Base-by-base conservation (phyloP, 2,329 filamentous ascomycete genomes). In the Cladosporium sp. region DNA sequence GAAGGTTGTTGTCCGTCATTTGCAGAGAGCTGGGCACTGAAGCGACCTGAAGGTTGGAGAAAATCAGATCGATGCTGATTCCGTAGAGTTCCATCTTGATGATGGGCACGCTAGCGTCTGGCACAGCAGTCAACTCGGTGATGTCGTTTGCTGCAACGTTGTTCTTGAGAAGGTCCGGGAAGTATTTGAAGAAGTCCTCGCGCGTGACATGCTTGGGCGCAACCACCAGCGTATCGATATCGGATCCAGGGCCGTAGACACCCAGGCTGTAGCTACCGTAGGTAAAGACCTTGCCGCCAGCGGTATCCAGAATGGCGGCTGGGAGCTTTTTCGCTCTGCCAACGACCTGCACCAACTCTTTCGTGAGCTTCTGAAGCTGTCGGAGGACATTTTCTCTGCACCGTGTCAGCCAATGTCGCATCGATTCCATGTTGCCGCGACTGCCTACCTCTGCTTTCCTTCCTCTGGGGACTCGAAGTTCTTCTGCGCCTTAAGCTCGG, bases 221-320 rank as follows among this genome's bases (percentile, higher is more conserved):
- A 60, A 97, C 90, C 67, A 98, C 89, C 61, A 99, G 87, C 1
- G 95, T 97, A 81, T 99, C 95, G 73, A 99, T 98, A 87, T 99
- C 95, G 57, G 95, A 98, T 60, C 93, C 93, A 54, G 95, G 95
- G 6, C 93, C 93, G 78, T 92, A 97, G 28, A 98, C 95, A 67
- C 95, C 95, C 14, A 99, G 84, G 47, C 93, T 90, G 79, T 94
- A 99, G 79, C 95, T 98, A 70, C 95, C 95, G 78, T 95, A 99
- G 1, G 94, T 96, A 78, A 96, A 97, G 71, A 99, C 89, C 81
- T 94, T 95, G 70, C 93, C 95, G 63, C 93, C 92, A 6, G 93
- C 92, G 74, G 90, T 89, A 71, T 93, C 92, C 55, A 95, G 86
- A 55, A 95, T 86, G 36, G 89, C 88, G 52, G 92, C 87, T 55